phyloP scores from a whole-genome alignment of 805 yeast species.

The Groenewaldozyma salmanticensis region DNA sequence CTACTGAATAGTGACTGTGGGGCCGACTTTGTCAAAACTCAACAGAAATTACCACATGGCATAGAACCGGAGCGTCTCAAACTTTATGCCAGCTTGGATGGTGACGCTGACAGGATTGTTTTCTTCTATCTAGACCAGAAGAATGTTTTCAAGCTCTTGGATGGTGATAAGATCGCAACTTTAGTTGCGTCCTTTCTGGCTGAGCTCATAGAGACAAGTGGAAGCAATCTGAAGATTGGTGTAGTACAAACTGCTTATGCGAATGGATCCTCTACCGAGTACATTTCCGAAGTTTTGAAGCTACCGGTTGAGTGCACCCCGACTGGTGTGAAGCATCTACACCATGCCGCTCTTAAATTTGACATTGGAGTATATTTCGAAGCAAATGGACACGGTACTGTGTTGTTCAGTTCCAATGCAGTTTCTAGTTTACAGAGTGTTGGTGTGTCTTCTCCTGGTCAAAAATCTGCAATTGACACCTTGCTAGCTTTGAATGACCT shows the following conservation, averaged over 20 bases:
- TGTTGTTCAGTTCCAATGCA: constrained; percentile 56
- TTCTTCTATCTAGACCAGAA: constrained; percentile 40
- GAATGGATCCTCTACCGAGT: constrained; percentile 81
- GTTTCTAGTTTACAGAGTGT: constrained; percentile 30
- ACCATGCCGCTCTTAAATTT: constrained; percentile 76
- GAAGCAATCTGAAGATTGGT: constrained; percentile 43
- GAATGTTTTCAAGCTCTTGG: constrained; percentile 38
- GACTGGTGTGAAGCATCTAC: constrained; percentile 94
- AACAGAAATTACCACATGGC: constrained; percentile 65
- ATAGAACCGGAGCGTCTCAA: constrained; percentile 32
- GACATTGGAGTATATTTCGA: constrained; percentile 94
- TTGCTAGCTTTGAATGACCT: constrained; percentile 54
- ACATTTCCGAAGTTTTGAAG: constrained; percentile 47
- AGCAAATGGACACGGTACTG: constrained; percentile 99
- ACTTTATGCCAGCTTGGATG: constrained; percentile 81
- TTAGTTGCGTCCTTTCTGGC: constrained; percentile 61
- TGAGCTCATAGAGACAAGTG: constrained; percentile 38
- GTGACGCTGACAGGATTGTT: constrained; percentile 93
- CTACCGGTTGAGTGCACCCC: constrained; percentile 83
- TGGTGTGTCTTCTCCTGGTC: constrained; percentile 35
- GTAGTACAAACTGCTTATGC: constrained; percentile 98
- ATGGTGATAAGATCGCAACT: constrained; percentile 91
- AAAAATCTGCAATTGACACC: constrained; percentile 41
- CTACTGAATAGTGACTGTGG: constrained; percentile 75
- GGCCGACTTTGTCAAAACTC: constrained; percentile 91